phyloP scores from a whole-genome alignment of 2,329 filamentous ascomycete species.

The Zymoseptoria passerinii region DNA sequence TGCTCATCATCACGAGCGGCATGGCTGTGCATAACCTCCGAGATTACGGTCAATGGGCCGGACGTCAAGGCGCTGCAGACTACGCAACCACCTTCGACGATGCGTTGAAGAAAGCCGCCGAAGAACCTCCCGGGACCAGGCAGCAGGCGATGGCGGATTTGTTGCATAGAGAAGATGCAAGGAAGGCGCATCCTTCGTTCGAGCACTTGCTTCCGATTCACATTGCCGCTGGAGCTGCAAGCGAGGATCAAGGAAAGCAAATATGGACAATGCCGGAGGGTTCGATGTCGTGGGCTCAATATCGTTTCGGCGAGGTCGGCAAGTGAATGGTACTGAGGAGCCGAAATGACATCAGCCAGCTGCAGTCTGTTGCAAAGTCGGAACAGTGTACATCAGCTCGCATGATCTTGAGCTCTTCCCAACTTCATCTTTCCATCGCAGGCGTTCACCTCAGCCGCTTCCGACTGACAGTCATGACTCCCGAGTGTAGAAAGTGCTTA shows the following conservation, averaged over 20 bases:
- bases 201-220: slow-evolving; percentile 56
- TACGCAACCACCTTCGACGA: slow-evolving; percentile 30
- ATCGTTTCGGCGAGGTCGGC: slow-evolving; percentile 24
- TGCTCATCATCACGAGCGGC: slow-evolving; percentile 62
- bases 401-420: not conserved
- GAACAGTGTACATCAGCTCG: not conserved
- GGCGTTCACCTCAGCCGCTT: not conserved
- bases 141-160: slow-evolving; percentile 30
- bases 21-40: slow-evolving; percentile 52
- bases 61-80: slow-evolving; percentile 20
- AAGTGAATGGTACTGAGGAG: not conserved
- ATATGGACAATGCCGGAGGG: slow-evolving; percentile 30
- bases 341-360: not conserved
- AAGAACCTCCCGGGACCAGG: slow-evolving; percentile 23
- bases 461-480: not conserved
- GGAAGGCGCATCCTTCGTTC: slow-evolving; percentile 54
- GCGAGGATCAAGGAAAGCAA: slow-evolving; percentile 24
- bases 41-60: slow-evolving; percentile 23
- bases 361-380: not conserved
- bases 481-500: not conserved
- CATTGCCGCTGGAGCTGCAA: slow-evolving; percentile 35
- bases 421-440: not conserved
- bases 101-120: slow-evolving; percentile 29
- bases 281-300: slow-evolving; percentile 31
- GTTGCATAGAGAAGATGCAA: slow-evolving; percentile 42